phyloP scores from a whole-genome alignment of 192 early-diverging fungal genomes.

The Piromyces finnis region DNA sequence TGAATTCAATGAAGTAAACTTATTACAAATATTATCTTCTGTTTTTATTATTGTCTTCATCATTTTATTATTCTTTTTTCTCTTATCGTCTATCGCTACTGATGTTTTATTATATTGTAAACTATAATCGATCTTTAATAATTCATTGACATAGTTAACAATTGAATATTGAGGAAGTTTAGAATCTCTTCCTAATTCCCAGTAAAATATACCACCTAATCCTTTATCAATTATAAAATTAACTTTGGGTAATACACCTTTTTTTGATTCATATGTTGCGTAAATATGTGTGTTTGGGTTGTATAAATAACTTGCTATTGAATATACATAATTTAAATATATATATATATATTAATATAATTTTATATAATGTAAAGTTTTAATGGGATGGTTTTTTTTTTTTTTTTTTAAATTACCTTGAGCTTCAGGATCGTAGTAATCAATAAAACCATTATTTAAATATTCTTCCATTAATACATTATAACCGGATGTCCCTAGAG shows the following conservation, averaged over 20 bases:
- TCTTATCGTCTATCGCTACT: neutral
- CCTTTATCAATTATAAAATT: neutral
- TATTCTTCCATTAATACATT: neutral
- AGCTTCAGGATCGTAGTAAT: neutral
- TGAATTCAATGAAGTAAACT: neutral
- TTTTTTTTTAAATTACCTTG: neutral
- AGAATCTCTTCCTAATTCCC: neutral
- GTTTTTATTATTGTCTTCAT: neutral
- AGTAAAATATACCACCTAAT: neutral
- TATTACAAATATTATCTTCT: neutral
- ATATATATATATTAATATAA: too few relatives aligned
- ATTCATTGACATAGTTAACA: neutral
- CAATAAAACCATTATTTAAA: neutral
- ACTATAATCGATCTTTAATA: neutral
- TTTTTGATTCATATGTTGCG: neutral
- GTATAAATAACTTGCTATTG: neutral
- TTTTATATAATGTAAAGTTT: too few relatives aligned
- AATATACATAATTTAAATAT: too few relatives aligned
- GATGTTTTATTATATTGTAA: neutral
- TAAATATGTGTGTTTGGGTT: neutral
- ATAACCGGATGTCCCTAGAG: neutral
- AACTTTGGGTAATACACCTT: neutral
- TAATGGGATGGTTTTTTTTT: too few relatives aligned
- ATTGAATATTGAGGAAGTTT: neutral
- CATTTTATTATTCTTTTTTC: neutral